phyloP scores from a whole-genome alignment of 495 filamentous ascomycete genomes.

The Bacidia gigantensis region DNA sequence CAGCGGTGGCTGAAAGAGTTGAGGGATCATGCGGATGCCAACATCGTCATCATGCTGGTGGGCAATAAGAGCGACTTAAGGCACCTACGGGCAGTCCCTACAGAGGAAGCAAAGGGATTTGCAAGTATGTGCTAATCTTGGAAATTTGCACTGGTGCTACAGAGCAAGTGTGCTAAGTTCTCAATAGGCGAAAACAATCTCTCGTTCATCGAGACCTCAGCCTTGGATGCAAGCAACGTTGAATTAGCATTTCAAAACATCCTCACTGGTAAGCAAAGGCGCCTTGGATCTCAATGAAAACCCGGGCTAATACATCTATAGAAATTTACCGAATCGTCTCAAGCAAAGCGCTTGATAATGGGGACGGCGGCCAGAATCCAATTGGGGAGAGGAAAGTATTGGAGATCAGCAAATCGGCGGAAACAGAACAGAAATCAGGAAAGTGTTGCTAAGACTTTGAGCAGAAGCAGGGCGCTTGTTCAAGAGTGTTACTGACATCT shows the following conservation, averaged over 20 bases:
- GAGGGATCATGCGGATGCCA: conserved; percentile 92
- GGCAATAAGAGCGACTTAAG: conserved; percentile 99
- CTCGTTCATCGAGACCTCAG: conserved; percentile 98
- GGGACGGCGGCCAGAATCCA: conserved; percentile 60
- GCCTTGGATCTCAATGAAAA: neutral
- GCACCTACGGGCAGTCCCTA: conserved; percentile 93
- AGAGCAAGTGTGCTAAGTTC: conserved; percentile 10
- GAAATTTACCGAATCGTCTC: conserved; percentile 99
- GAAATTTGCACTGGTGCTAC: neutral
- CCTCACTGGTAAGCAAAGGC: conserved; percentile 61
- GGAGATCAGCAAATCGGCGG: conserved; percentile 67
- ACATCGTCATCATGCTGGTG: conserved; percentile 99
- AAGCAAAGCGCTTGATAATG: conserved; percentile 84
- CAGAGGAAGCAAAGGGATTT: conserved; percentile 96
- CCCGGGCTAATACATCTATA: conserved; percentile 22
- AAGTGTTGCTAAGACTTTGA: conserved; percentile 62
- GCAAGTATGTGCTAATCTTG: conserved; percentile 52
- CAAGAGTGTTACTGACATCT: too few relatives aligned
- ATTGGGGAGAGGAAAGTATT: conserved; percentile 61
- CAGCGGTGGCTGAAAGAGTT: conserved; percentile 98
- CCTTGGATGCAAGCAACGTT: conserved; percentile 96
- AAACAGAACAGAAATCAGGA: conserved; percentile 62
- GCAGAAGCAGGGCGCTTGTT: too few relatives aligned
- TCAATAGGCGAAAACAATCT: conserved; percentile 79
- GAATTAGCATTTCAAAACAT: conserved; percentile 99